These are phyloP conservation scores for Ceratocystiopsis minuta DNA, from an alignment of 2,329 filamentous ascomycete species.

Conservation along the genomic window DNA sequence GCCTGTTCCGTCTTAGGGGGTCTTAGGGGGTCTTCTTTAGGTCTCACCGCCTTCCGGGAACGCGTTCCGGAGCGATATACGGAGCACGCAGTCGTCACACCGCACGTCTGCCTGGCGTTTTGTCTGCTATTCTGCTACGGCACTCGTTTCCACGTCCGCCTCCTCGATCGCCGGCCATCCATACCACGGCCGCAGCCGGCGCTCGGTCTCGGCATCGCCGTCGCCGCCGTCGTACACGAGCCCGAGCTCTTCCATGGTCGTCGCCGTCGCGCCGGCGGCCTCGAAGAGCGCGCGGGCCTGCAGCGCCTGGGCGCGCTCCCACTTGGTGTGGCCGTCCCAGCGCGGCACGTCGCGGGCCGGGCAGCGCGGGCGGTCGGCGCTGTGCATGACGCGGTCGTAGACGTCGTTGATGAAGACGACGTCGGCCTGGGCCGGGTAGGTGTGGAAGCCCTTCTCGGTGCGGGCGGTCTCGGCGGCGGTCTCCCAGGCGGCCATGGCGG, in stretches of 20 bases:
- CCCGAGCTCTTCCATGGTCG: constrained; percentile 52
- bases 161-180: too few species aligned
- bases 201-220: background rate
- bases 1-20: too few species aligned
- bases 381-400: constrained; percentile 37
- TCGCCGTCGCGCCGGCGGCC: constrained; percentile 43
- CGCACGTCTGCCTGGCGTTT: too few species aligned
- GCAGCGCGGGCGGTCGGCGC: background rate
- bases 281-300: constrained; percentile 58
- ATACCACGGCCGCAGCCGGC: too few species aligned
- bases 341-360: constrained; percentile 20
- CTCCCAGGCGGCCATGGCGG: constrained; percentile 57
- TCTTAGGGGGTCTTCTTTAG: too few species aligned
- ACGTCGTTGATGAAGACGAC: constrained; percentile 52
- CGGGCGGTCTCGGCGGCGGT: constrained; percentile 31
- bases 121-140: too few species aligned
- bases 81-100: too few species aligned
- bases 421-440: constrained; percentile 38
- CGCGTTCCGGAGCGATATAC: too few species aligned
- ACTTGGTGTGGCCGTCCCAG: constrained; percentile 56
- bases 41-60: too few species aligned
- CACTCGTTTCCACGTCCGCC: too few species aligned
- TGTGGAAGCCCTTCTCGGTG: constrained; percentile 21
- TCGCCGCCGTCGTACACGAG: constrained; percentile 32
- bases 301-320: constrained; percentile 50